Conservation (phyloP, 176 grass and related monocot genomes). For the Aegilops speltoides region DNA sequence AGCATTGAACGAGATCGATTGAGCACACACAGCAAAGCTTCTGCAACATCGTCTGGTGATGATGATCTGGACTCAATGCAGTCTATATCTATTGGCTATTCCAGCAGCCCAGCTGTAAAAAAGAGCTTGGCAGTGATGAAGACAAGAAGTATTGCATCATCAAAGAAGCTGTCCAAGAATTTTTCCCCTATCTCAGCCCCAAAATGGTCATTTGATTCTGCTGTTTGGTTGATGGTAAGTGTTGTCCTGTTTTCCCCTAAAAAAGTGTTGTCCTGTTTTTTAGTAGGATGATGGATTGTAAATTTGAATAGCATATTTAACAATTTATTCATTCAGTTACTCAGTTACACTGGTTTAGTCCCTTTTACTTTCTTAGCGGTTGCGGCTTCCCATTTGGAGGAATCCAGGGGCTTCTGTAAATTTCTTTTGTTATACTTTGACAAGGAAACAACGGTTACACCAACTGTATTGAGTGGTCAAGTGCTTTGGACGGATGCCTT, state of each 20-base stretch:
- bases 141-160: conserved; percentile 62
- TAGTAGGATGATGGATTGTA: conserved; percentile 14
- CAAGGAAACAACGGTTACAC: not conserved
- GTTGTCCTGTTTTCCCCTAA: conserved; percentile 16
- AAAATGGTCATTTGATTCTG: conserved; percentile 87
- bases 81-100: conserved; percentile 51
- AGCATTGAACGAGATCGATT: conserved; percentile 64
- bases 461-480: not conserved
- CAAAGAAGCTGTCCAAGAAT: conserved; percentile 72
- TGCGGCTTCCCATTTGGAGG: not conserved
- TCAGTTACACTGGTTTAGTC: not conserved
- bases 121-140: conserved; percentile 59
- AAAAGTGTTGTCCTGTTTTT: conserved; percentile 25
- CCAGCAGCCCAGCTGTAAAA: conserved; percentile 51
- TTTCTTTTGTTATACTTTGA: not conserved
- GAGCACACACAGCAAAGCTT: conserved; percentile 69
- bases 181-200: conserved; percentile 59
- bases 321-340: not conserved
- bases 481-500: not conserved
- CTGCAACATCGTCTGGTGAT: conserved; percentile 68
- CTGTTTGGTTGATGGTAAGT: conserved; percentile 80
- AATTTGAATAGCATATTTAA: not conserved
- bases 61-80: conserved; percentile 81
- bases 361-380: not conserved
- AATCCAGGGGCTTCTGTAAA: not conserved